Percentiles rank a stretch among this genome's conserved stretches.
These are phyloP conservation scores for Mucor circinelloides DNA, from an alignment of 371 early-diverging fungal genomes.

Conservation along the genomic window DNA sequence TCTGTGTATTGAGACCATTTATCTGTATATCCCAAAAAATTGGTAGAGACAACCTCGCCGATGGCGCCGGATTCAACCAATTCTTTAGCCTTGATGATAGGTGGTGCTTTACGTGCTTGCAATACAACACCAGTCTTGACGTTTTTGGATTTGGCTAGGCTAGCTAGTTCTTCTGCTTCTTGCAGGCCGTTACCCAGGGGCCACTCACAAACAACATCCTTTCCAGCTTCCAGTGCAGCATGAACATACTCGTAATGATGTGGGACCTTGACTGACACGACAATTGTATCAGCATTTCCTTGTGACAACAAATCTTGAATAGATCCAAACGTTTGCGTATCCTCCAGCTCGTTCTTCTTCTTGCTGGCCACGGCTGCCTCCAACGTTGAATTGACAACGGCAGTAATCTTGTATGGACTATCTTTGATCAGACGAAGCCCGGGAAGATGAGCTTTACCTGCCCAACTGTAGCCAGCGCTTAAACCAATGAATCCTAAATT, in stretches of 20 bases:
- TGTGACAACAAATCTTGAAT: background rate
- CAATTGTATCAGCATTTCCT: background rate
- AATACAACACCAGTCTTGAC: constrained; percentile 1
- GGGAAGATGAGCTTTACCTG: background rate
- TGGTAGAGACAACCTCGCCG: background rate
- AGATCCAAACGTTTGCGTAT: background rate
- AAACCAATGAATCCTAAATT: background rate
- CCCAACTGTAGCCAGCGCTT: background rate
- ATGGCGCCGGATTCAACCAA: constrained; percentile 9
- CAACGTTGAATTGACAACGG: background rate
- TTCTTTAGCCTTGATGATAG: constrained; percentile 5
- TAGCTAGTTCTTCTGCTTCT: background rate
- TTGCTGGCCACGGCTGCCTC: background rate
- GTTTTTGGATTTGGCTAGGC: background rate
- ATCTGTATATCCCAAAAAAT: background rate
- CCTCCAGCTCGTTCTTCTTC: background rate
- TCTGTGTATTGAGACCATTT: background rate
- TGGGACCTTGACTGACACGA: background rate
- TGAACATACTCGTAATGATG: background rate
- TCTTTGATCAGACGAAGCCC: background rate
- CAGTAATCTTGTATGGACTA: background rate
- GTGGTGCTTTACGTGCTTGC: constrained; percentile 8
- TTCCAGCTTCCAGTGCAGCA: constrained; percentile 1
- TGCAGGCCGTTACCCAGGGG: background rate
- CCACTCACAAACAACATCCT: constrained; percentile 3